Conservation (phyloP, 2,329 filamentous ascomycete genomes). For the Grosmannia clavigera region DNA sequence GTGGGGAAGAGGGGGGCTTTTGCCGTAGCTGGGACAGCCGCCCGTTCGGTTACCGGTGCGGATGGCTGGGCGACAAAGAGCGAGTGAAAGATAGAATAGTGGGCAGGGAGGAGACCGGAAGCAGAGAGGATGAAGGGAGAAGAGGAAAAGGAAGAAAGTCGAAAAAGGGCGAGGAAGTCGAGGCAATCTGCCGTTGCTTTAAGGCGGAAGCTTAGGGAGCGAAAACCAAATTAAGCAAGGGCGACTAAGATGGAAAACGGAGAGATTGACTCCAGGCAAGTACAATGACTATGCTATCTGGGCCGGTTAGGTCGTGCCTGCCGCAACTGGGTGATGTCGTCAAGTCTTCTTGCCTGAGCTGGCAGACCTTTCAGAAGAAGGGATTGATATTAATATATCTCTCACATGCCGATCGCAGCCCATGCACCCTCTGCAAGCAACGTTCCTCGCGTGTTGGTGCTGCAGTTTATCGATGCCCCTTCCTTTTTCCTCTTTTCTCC, state of each 20-base stretch:
- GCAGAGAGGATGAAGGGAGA: background rate
- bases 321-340: background rate
- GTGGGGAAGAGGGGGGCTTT: background rate
- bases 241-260: background rate
- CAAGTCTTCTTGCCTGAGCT: background rate
- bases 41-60: background rate
- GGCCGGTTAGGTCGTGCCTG: background rate
- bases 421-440: background rate
- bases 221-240: slow-evolving; percentile 2
- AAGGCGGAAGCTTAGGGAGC: background rate
- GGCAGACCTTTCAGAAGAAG: background rate
- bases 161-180: background rate
- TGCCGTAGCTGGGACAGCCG: background rate
- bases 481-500: background rate
- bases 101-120: background rate
- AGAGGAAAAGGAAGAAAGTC: background rate
- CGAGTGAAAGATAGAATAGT: background rate
- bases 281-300: background rate
- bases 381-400: background rate
- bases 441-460: background rate
- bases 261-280: background rate
- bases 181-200: background rate
- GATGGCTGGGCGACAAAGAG: background rate
- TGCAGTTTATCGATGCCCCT: background rate
- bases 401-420: background rate